Percentiles rank a stretch among this genome's conserved stretches.
These are phyloP conservation scores for Wakefieldia striispora DNA, from an alignment of 768 basidiomycete species.

Conservation along the genomic window DNA sequence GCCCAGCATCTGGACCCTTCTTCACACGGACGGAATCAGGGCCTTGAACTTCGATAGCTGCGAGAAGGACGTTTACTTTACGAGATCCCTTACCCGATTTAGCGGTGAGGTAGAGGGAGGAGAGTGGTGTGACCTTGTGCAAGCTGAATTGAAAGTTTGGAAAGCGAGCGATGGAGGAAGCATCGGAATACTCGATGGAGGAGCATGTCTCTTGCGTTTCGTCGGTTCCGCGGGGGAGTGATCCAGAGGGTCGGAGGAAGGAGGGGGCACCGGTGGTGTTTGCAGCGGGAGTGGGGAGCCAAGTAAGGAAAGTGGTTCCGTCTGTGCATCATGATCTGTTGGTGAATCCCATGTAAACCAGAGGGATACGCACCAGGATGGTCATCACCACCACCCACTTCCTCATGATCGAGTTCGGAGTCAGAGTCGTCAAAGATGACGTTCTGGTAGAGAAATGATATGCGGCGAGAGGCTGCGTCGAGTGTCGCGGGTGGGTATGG, in stretches of 20 bases:
- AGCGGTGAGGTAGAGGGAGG: conserved; percentile 32
- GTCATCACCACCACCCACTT: conserved; percentile 18
- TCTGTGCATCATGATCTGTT: conserved; percentile 28
- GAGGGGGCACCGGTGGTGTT: conserved; percentile 21
- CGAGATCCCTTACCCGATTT: conserved; percentile 36
- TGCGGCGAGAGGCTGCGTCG: conserved; percentile 64
- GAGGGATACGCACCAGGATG: conserved; percentile 12
- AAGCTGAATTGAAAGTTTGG: conserved; percentile 74
- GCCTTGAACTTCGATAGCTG: conserved; percentile 73
- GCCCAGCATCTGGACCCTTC: conserved; percentile 67
- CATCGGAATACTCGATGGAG: conserved; percentile 58
- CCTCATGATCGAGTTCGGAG: conserved; percentile 30
- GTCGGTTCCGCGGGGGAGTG: conserved; percentile 28
- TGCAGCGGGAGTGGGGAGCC: conserved; percentile 48
- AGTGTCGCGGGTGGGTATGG: conserved; percentile 48
- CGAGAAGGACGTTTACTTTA: conserved; percentile 62
- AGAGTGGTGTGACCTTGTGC: conserved; percentile 54
- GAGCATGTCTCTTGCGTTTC: conserved; percentile 44
- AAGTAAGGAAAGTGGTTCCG: conserved; percentile 52
- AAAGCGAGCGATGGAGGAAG: conserved; percentile 70
- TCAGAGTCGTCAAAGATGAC: conserved; percentile 59
- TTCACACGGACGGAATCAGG: conserved; percentile 68
- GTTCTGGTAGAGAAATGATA: conserved; percentile 70
- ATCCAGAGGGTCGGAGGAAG: conserved; percentile 30
- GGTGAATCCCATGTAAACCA: conserved; percentile 5